Base-by-base conservation (phyloP, 2,329 filamentous ascomycete species). In the Cryphonectria naterciae region DNA sequence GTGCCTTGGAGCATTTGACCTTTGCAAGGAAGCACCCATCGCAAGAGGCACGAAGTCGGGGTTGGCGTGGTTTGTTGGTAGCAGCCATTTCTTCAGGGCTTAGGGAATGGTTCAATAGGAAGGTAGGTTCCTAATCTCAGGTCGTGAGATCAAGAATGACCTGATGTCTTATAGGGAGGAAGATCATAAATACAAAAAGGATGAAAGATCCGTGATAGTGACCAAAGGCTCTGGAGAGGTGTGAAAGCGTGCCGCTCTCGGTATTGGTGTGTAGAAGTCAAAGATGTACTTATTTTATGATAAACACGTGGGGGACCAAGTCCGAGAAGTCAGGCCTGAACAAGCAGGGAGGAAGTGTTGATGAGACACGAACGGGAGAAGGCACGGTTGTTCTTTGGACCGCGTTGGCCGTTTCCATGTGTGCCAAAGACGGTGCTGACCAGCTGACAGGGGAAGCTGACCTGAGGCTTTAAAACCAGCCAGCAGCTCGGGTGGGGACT, bases 21-120 rank as follows among this genome's bases (percentile, higher is more conserved):
- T 88, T 88, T 72, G 85, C 85, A 28, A 86, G 77, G 76, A 87
- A 87, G 77, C 86, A 88, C 10, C 84, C 84, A 72, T 88, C 85
- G 75, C 86, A 88, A 25, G 85, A 87, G 32, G 83, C 83, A 71
- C 84, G 79, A 41, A 85, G 78, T 62, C 83, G 81, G 64, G 81
- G 81, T 73, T 82, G 80, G 46, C 80, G 80, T 72, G 78, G 74
- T 71, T 82, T 82, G 41, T 74, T 73, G 35, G 76, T 71, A 65
- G 76, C 75, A 66, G 75, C 70, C 75, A 74, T 73, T n/a, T 46
- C 46, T 54, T 46, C n/a, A 54, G 35, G 32, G 19, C 32, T 32
- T 2, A 19, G 11, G 19, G 32, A 17, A 28, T 58, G 15, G 28
- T 32, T 32, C 15, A 32, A 32, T 8, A 15, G 15, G 13, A 56